Evolutionary conservation across 1,139 yeast genomes (phyloP).

Genomic region (Suhomyces bolitotheri): DNA sequence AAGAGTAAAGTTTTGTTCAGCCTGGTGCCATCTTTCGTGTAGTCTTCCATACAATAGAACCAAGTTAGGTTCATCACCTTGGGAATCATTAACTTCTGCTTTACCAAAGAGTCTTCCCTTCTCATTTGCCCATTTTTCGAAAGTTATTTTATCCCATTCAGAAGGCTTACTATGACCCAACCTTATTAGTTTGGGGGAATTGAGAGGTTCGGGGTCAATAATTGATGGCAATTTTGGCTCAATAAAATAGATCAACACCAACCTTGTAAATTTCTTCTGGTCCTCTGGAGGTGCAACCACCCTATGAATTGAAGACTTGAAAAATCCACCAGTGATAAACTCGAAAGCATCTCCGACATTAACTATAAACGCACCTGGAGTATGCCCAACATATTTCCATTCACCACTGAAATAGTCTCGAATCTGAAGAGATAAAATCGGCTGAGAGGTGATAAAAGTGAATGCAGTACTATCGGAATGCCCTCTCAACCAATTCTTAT

Average conservation of each 20-base stretch:
- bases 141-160: slow-evolving; percentile 21
- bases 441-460: slow-evolving; percentile 32
- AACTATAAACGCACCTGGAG: slow-evolving; percentile 28
- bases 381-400: slow-evolving; percentile 31
- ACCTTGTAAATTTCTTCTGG: slow-evolving; percentile 23
- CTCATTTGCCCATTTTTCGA: slow-evolving; percentile 21
- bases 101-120: slow-evolving; percentile 20
- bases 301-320: slow-evolving; percentile 32
- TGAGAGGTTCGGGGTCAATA: slow-evolving; percentile 21
- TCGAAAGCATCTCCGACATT: slow-evolving; percentile 33
- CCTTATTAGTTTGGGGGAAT: slow-evolving; percentile 15
- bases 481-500: slow-evolving; percentile 28
- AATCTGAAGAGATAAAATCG: slow-evolving; percentile 31
- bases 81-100: slow-evolving; percentile 18
- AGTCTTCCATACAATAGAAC: slow-evolving; percentile 21
- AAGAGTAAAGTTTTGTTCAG: slow-evolving; percentile 18
- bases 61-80: slow-evolving; percentile 20
- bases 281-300: slow-evolving; percentile 32
- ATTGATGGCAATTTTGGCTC: slow-evolving; percentile 20
- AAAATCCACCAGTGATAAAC: slow-evolving; percentile 32
- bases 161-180: slow-evolving; percentile 16
- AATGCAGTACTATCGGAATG: slow-evolving; percentile 33
- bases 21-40: slow-evolving; percentile 24
- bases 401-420: slow-evolving; percentile 27
- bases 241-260: slow-evolving; percentile 30